Evolutionary conservation across 345 rosid genomes (phyloP), one percentile per base, ranked within the genome.

Genomic region (Geranium brycei): DNA sequence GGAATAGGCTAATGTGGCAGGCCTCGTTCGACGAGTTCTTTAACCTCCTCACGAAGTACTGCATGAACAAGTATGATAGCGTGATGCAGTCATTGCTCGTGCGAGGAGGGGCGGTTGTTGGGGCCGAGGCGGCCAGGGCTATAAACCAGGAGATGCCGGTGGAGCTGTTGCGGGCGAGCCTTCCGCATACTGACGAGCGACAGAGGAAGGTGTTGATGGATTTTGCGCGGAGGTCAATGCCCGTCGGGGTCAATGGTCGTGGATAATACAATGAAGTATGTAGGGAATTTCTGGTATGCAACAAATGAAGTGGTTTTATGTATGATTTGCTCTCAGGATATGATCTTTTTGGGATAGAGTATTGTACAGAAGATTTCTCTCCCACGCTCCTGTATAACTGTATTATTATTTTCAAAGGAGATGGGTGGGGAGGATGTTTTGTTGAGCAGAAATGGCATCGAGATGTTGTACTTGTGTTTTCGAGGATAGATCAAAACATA

Each of bases 11-110:
- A 11, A 73, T 76, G 35, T 76, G 79, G 79, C 72, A 76, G 62
- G 79, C 79, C 23, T 72, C 79, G 15, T 76, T 76, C 19, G 76
- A 76, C 60, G 79, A 76, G 68, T 76, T 72, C 19, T 76, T 76
- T 62, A 57, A 62, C 12, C 76, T 72, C 12, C 79, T 76, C 12
- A 51, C 69, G 8, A 76, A 76, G 63, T 72, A 72, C 32, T 76
- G 76, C 53, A 11, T 76, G 7, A 76, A 72, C 11, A 76, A 68
- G 61, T 76, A 72, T 60, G 79, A 76, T 17, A 60, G 73, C 19
- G 72, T 76, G 8, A 72, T 76, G 79, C 79, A 72, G 66, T 72
- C 79, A 35, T 57, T 75, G 55, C 35, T 63, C 28, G n/a, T 17
- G 19, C 59, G n/a, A 57, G n/a, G 8, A 4, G n/a, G 5, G 19